Base-by-base conservation (phyloP, 2,329 filamentous ascomycete genomes). In the Diaporthe vexans region DNA sequence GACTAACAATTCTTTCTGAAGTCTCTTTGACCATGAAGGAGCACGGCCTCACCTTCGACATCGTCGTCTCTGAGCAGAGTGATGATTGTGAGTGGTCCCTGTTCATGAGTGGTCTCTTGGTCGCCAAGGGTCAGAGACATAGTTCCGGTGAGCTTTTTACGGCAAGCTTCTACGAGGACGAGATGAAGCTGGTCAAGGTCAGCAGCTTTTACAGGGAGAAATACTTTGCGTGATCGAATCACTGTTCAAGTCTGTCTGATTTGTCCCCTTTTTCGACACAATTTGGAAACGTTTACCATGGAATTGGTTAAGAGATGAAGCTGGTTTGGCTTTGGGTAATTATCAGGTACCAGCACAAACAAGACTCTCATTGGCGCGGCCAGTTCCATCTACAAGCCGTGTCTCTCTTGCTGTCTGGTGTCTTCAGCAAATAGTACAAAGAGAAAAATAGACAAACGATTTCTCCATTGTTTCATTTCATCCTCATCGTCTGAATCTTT, bases 101-200 rank as follows among this genome's bases (percentile, higher is more conserved):
- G 65, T 52, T 29, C 65, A 63, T 73, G 65, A 40, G 43, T 21
- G 72, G 46, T n/a, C n/a, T 54, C 43, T 19, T 46, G n/a, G 56
- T 61, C 8, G 35, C 43, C 29, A n/a, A 59, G 4, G 65, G 65
- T 15, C 26, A 56, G 24, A 57, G 26, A 17, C 19, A 24, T 19
- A 29, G 15, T 5, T 21, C 29, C 26, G 35, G 29, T 1, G 35
- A 63, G 15, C 33, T 71, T 33, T 58, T 71, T 3, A 63, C 33
- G 4, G 56, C 48, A 11, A 35, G 33, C 37, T 63, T 71, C 43
- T 71, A 71, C 21, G 40, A 48, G 56, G 40, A 58, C 4, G 54
- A 71, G 54, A 19, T 68, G 48, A 40, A 68, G 48, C 26, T 48
- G 33, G 63, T 54, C 63, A 54, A 54, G 48, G 9, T 40, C 63